Conservation (phyloP, 768 basidiomycete genomes). For the Russula abietina region DNA sequence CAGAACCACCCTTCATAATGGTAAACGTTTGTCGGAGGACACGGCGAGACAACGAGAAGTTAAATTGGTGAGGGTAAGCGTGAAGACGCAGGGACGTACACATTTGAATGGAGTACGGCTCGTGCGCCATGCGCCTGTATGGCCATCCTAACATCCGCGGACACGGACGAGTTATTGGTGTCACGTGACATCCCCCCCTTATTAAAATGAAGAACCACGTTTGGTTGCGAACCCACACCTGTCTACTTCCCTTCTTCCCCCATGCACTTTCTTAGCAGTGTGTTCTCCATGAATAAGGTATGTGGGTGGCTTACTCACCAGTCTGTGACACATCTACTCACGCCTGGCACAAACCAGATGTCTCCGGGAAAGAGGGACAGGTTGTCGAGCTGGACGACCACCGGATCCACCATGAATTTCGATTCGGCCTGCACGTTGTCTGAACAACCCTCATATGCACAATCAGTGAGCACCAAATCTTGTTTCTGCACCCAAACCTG, state of each 20-base stretch:
- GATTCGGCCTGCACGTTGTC: not conserved
- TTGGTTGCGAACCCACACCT: not conserved
- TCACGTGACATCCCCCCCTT: not conserved
- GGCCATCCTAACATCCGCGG: too few relatives aligned
- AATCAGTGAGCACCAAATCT: not conserved
- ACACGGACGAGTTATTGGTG: too few relatives aligned
- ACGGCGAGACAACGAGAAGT: too few relatives aligned
- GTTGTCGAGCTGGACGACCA: not conserved
- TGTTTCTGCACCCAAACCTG: not conserved
- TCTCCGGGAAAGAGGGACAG: not conserved
- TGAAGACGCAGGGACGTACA: too few relatives aligned
- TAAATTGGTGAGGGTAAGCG: too few relatives aligned
- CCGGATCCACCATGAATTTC: not conserved
- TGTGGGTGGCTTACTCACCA: not conserved
- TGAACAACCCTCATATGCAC: not conserved
- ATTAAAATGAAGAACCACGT: not conserved
- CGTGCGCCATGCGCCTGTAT: too few relatives aligned
- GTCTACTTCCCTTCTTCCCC: not conserved
- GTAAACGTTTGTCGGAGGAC: too few relatives aligned
- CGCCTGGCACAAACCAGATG: not conserved
- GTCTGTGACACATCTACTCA: not conserved
- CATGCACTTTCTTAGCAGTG: slow-evolving; percentile 4
- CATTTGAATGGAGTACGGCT: too few relatives aligned
- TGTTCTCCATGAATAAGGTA: not conserved
- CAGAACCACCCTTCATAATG: too few relatives aligned